Conservation (phyloP, 2,329 filamentous ascomycete species). For the Exophiala sp. region DNA sequence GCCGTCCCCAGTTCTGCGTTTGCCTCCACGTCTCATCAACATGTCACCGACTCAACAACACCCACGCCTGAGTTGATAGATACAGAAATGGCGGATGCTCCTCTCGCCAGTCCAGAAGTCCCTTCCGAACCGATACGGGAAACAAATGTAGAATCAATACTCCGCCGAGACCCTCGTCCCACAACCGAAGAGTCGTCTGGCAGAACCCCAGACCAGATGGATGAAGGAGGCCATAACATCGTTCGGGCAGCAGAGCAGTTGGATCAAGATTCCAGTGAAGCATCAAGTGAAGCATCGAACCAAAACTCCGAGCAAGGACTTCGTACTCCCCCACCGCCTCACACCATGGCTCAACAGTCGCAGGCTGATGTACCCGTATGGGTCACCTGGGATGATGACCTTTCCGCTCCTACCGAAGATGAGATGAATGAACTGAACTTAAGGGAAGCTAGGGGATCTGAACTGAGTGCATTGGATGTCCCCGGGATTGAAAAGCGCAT, state of each 20-base stretch:
- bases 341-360: neutral
- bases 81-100: slow-evolving; percentile 16
- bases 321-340: slow-evolving; percentile 17
- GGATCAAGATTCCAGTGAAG: neutral
- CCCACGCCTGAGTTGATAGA: slow-evolving; percentile 9
- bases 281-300: neutral
- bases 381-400: slow-evolving; percentile 53
- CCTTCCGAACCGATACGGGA: neutral
- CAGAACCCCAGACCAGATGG: neutral
- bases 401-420: slow-evolving; percentile 49
- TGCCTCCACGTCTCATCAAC: neutral
- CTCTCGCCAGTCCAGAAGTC: slow-evolving; percentile 2
- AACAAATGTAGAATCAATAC: neutral
- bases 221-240: neutral
- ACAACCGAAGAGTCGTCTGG: slow-evolving; percentile 4
- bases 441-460: slow-evolving; percentile 47
- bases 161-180: neutral
- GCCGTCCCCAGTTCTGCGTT: neutral
- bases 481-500: slow-evolving; percentile 46
- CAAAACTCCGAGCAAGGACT: neutral
- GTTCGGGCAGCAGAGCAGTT: neutral
- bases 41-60: slow-evolving; percentile 4
- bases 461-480: slow-evolving; percentile 52
- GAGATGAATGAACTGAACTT: slow-evolving; percentile 56
- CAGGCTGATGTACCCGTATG: slow-evolving; percentile 36